A percentile compares a stretch with the other conserved stretches of the same genome.
Conservation (phyloP, 768 basidiomycete genomes). For the Tulasnella calospora region DNA sequence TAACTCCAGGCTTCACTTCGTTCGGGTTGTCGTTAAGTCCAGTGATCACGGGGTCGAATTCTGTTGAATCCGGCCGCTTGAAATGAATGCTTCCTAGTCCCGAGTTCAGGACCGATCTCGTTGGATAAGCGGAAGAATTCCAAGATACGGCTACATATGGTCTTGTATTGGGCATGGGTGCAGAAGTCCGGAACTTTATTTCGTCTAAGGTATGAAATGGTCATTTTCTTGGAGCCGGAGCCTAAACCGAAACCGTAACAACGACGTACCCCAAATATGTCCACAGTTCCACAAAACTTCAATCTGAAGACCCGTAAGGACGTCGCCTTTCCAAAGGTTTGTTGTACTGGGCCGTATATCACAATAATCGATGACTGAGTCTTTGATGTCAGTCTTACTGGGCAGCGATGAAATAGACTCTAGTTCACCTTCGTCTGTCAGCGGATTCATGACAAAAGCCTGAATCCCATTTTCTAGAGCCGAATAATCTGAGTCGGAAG, state of each 20-base stretch:
- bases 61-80: not conserved
- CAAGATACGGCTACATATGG: not conserved
- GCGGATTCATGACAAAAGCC: not conserved
- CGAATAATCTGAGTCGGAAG: not conserved
- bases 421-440: not conserved
- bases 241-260: not conserved
- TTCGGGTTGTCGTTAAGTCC: not conserved
- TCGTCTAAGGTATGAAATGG: not conserved
- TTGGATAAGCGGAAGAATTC: not conserved
- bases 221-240: not conserved
- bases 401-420: not conserved
- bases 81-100: not conserved
- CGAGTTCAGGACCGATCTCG: not conserved
- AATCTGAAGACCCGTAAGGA: not conserved
- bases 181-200: not conserved
- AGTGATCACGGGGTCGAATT: not conserved
- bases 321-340: no score
- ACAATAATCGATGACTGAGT: no score
- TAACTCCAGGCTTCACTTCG: not conserved
- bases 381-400: not conserved
- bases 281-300: not conserved
- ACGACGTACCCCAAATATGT: not conserved
- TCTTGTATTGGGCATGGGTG: not conserved
- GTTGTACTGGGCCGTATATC: no score
- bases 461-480: not conserved